Evolutionary conservation across 345 rosid species (phyloP).

Genomic region (Trapa bicornis): DNA sequence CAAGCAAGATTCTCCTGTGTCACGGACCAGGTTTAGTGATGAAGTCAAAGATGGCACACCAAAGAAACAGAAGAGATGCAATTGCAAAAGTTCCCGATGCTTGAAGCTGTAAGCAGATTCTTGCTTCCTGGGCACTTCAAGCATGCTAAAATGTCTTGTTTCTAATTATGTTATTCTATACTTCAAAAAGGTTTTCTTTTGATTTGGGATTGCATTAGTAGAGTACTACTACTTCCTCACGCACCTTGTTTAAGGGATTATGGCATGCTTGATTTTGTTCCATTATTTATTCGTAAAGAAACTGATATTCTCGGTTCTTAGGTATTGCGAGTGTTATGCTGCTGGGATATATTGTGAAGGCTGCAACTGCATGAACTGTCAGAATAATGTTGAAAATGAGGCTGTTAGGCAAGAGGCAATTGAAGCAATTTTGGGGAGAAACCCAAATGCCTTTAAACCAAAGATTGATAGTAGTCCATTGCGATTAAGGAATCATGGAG

Average conservation of each 20-base stretch:
- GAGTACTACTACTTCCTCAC: not conserved
- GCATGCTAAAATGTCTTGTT: not conserved
- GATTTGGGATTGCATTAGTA: not conserved
- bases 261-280: not conserved
- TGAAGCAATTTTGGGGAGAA: conserved; percentile 44
- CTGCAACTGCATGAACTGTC: conserved; percentile 70
- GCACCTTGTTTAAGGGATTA: not conserved
- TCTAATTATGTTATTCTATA: not conserved
- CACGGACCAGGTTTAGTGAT: conserved; percentile 15
- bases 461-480: conserved; percentile 58
- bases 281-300: not conserved
- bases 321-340: conserved; percentile 93
- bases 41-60: conserved; percentile 51
- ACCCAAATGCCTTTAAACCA: conserved; percentile 63
- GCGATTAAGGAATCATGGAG: conserved; percentile 38
- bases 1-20: conserved; percentile 33
- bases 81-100: conserved; percentile 62
- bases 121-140: not conserved
- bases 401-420: conserved; percentile 48
- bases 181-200: not conserved
- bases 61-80: conserved; percentile 56
- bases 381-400: conserved; percentile 59
- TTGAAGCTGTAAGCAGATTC: conserved; percentile 59
- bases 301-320: conserved; percentile 15
- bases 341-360: conserved; percentile 62